A percentile compares a stretch with the other conserved stretches of the same genome.
Conservation (phyloP, 108 stramenopile genomes). For the Asterionellopsis glacialis region DNA sequence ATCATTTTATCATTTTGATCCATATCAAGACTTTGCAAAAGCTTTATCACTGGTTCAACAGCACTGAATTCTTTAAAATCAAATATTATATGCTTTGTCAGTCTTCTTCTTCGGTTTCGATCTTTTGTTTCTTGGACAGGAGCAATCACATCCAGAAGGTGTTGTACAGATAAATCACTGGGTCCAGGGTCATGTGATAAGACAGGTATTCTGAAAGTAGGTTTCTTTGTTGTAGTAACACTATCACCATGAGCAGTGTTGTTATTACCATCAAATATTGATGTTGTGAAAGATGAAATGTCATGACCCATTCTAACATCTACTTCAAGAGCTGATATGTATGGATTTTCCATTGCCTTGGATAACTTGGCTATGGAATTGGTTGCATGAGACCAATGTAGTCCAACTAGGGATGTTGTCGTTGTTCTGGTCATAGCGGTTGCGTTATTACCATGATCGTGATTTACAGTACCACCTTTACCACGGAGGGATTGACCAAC, state of each 20-base stretch:
- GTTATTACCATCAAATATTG: too few relatives aligned
- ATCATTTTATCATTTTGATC: conserved; percentile 3
- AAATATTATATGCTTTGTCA: conserved; percentile 37
- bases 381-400: conserved; percentile 36
- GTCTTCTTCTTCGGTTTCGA: too few relatives aligned
- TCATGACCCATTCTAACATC: conserved; percentile 34
- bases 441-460: too few relatives aligned
- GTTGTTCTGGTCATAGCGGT: too few relatives aligned
- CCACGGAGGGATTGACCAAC: too few relatives aligned
- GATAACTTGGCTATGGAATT: conserved; percentile 14
- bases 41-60: conserved; percentile 26
- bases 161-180: conserved; percentile 26
- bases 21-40: conserved; percentile 3
- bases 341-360: conserved; percentile 20
- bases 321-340: conserved; percentile 42
- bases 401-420: background rate
- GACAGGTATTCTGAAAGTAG: conserved; percentile 6
- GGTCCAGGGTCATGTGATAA: conserved; percentile 40
- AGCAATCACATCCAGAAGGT: conserved; percentile 10
- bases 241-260: too few relatives aligned
- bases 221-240: too few relatives aligned
- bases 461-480: too few relatives aligned
- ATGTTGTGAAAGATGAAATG: background rate
- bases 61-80: conserved; percentile 51
- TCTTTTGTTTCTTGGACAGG: background rate